phyloP scores from a whole-genome alignment of 2,329 filamentous ascomycete genomes.

The Arachnomyces sp. region DNA sequence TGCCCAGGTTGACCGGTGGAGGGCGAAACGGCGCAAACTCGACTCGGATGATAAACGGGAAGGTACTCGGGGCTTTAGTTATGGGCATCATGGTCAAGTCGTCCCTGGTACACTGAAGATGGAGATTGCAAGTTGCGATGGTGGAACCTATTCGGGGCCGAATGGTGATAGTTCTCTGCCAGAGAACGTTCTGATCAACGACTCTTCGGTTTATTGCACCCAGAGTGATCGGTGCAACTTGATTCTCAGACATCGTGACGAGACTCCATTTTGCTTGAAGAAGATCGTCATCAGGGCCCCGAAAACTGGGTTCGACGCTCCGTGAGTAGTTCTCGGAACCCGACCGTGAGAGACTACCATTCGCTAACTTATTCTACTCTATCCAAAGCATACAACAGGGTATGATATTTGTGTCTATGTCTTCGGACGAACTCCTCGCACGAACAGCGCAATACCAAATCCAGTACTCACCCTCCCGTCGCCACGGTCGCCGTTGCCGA shows the following conservation, averaged over 20 bases:
- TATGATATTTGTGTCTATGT: constrained; percentile 86
- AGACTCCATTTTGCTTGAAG: constrained; percentile 70
- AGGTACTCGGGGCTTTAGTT: constrained; percentile 54
- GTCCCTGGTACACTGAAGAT: constrained; percentile 72
- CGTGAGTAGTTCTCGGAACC: constrained; percentile 50
- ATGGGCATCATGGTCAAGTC: constrained; percentile 81
- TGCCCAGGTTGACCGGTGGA: constrained; percentile 35
- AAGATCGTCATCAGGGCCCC: constrained; percentile 85
- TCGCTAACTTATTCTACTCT: constrained; percentile 24
- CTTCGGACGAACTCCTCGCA: constrained; percentile 63
- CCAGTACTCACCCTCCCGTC: constrained; percentile 44
- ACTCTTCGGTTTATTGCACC: constrained; percentile 81
- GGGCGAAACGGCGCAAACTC: constrained; percentile 60
- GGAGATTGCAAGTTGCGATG: constrained; percentile 86
- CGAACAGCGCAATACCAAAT: constrained; percentile 69
- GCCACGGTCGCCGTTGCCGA: constrained; percentile 20
- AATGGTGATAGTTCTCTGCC: constrained; percentile 51
- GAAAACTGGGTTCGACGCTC: constrained; percentile 69
- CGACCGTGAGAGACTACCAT: constrained; percentile 1
- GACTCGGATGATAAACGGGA: constrained; percentile 52
- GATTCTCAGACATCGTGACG: constrained; percentile 70
- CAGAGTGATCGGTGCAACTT: constrained; percentile 83
- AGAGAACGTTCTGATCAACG: constrained; percentile 75
- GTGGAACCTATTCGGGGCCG: constrained; percentile 58
- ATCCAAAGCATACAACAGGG: constrained; percentile 69